These are phyloP conservation scores for Pseudopithomyces maydicus DNA, from an alignment of 2,329 filamentous ascomycete species.

Conservation along the genomic window DNA sequence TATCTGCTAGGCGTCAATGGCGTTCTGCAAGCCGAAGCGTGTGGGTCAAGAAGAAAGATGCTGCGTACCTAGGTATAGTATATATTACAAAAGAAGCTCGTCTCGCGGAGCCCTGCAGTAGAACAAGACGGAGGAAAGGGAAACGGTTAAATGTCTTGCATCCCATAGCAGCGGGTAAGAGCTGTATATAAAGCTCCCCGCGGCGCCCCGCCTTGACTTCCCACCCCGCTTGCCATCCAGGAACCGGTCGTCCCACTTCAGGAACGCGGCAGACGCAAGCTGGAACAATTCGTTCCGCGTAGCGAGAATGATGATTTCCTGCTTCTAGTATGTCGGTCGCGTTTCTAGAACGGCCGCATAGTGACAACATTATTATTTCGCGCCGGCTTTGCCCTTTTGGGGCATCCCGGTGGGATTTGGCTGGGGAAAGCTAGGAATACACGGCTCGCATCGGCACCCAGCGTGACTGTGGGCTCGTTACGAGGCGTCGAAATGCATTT, in stretches of 20 bases:
- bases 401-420: constrained; percentile 19
- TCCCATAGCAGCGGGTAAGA: constrained; percentile 14
- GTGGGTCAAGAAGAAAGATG: neutral
- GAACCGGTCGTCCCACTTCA: neutral
- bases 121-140: neutral
- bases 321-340: neutral
- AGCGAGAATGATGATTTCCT: neutral
- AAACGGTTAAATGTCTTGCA: constrained; percentile 2
- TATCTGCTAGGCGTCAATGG: constrained; percentile 4
- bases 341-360: neutral
- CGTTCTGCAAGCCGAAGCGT: neutral
- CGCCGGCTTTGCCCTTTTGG: constrained; percentile 27
- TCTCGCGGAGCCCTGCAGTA: neutral
- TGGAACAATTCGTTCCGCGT: neutral
- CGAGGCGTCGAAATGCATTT: constrained; percentile 5
- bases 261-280: neutral
- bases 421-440: neutral
- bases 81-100: neutral
- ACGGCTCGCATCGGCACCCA: constrained; percentile 21
- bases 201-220: constrained; percentile 26
- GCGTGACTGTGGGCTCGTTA: constrained; percentile 16
- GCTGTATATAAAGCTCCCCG: constrained; percentile 31
- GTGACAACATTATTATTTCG: constrained; percentile 8
- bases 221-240: constrained; percentile 9
- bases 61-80: neutral